Base-by-base conservation (phyloP, 495 filamentous ascomycete genomes). In the Jackrogersella multiformis region DNA sequence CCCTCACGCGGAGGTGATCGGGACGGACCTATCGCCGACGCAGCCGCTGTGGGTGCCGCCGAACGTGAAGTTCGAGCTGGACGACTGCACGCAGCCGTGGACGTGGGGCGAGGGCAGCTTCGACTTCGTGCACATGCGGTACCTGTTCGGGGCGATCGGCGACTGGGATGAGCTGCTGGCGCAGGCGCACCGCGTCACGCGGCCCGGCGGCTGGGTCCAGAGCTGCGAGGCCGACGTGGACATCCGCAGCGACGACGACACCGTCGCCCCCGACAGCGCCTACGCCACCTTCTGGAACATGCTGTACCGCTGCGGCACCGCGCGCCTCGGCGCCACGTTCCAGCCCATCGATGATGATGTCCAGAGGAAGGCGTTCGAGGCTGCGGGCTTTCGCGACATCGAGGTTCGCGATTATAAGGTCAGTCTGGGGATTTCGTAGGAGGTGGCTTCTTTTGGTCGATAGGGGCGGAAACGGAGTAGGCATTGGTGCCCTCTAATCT, bases 91-190 rank as follows among this genome's bases (percentile, higher is more conserved):
- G 48, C 66, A 75, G 16, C 72, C 73, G n/a, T 89, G 85, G 86
- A 76, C 81, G 5, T 87, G 82, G 73, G 62, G 73, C 6, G 70
- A 74, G 5, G 74, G 84, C 48, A 68, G 73, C 48, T 90, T 90
- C 70, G 89, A 91, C 77, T 88, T 87, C 57, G 81, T 91, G 51
- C 88, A 91, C 75, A 79, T 86, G 4, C 84, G 89, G 21, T 76
- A 79, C 12, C 72, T 90, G 26, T 81, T 83, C 57, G 86, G 84
- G 28, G 81, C 78, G 20, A 80, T 90, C 45, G 66, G 64, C 15
- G 82, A 90, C 71, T 91, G 89, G 88, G 70, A 78, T 4, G 75
- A 65, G 13, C 80, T 81, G 1, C 48, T 73, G 23, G 38, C 30
- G 15, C 61, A 74, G 39, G 73, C 74, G 1, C 76, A 68, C 24